Conservation (phyloP, 768 basidiomycete species). For the Auricularia auricula-judae region DNA sequence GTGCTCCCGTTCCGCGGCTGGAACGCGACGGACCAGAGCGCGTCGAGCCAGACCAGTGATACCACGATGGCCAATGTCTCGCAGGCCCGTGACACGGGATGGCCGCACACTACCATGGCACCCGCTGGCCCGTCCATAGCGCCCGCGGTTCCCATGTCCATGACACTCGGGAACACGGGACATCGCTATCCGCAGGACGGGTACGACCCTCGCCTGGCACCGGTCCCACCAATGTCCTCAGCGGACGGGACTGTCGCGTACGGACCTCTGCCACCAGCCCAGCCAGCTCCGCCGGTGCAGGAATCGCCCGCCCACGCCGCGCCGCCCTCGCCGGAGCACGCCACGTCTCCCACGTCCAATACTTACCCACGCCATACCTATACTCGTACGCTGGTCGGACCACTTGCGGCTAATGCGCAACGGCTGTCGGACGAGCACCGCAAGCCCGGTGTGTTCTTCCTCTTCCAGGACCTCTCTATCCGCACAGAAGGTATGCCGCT, state of each 20-base stretch:
- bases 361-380: conserved; percentile 27
- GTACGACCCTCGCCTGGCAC: not conserved
- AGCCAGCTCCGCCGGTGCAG: not conserved
- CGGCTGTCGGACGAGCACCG: conserved; percentile 77
- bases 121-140: not conserved
- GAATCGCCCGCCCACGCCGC: not conserved
- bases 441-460: conserved; percentile 82
- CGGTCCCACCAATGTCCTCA: not conserved
- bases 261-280: not conserved
- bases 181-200: not conserved
- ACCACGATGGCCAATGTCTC: not conserved
- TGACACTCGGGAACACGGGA: not conserved
- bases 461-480: conserved; percentile 89
- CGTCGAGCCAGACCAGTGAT: not conserved
- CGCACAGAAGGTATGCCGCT: conserved; percentile 67
- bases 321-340: not conserved
- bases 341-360: not conserved
- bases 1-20: not conserved
- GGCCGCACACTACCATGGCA: not conserved
- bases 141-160: not conserved
- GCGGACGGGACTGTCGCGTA: not conserved
- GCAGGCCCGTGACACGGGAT: not conserved
- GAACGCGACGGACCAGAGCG: not conserved
- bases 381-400: conserved; percentile 83
- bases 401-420: conserved; percentile 77